These are phyloP conservation scores for Coleophoma eucalyptorum DNA, from an alignment of 2,329 filamentous ascomycete species.

Conservation along the genomic window DNA sequence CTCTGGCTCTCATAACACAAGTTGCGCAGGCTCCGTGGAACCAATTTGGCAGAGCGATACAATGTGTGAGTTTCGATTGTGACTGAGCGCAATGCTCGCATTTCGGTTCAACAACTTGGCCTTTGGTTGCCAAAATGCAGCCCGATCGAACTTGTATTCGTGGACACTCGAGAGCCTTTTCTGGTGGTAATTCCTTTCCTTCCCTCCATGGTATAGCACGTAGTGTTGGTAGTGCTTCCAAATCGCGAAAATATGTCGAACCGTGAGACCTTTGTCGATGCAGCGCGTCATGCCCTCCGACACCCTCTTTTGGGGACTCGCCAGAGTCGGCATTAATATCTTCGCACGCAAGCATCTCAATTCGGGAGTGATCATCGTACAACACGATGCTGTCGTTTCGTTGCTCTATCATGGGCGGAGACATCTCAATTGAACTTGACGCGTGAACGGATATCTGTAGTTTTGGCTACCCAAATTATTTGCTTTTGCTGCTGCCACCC, in stretches of 20 bases:
- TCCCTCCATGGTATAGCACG: constrained; percentile 20
- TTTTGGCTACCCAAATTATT: too few species aligned
- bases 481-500: too few species aligned
- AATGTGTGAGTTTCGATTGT: constrained; percentile 18
- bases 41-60: constrained; percentile 18
- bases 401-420: not conserved
- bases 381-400: not conserved
- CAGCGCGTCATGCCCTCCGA: not conserved
- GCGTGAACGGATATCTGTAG: too few species aligned
- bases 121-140: constrained; percentile 16
- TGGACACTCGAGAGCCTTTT: constrained; percentile 16
- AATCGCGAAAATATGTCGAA: constrained; percentile 11
- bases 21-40: constrained; percentile 22
- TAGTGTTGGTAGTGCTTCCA: constrained; percentile 13
- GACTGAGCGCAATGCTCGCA: constrained; percentile 19
- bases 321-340: too few species aligned
- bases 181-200: constrained; percentile 18
- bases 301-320: too few species aligned
- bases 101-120: constrained; percentile 8
- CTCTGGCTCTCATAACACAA: constrained; percentile 21
- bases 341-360: too few species aligned
- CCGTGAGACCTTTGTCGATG: constrained; percentile 1
- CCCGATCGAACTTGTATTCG: constrained; percentile 20
- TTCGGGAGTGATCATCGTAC: not conserved
- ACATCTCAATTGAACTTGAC: not conserved